Conservation (phyloP, 345 rosid genomes). For the Lepidium africanum region DNA sequence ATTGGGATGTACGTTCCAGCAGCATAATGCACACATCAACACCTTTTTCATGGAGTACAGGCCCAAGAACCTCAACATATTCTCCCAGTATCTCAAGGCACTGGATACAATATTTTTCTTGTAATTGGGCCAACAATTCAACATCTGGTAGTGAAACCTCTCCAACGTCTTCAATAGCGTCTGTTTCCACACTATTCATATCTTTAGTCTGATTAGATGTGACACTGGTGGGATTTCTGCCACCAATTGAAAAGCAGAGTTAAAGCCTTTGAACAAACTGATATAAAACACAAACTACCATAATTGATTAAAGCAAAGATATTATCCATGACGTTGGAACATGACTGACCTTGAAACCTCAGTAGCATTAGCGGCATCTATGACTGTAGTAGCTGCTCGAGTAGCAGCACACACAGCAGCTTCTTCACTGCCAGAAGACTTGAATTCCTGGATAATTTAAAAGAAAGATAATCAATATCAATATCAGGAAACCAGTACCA, state of each 20-base stretch:
- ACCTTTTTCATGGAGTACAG: slow-evolving; percentile 94
- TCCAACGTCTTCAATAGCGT: slow-evolving; percentile 39
- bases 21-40: slow-evolving; percentile 88
- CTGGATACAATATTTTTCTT: slow-evolving; percentile 91
- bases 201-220: slow-evolving; percentile 30
- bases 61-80: slow-evolving; percentile 96
- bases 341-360: slow-evolving; percentile 74
- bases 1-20: slow-evolving; percentile 55
- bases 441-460: slow-evolving; percentile 48
- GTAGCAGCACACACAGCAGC: slow-evolving; percentile 90
- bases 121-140: slow-evolving; percentile 66
- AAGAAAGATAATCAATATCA: background rate
- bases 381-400: slow-evolving; percentile 80
- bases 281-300: slow-evolving; percentile 13
- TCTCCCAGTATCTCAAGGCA: slow-evolving; percentile 91
- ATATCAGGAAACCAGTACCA: background rate
- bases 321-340: background rate
- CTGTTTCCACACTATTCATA: slow-evolving; percentile 31
- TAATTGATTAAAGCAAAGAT: background rate
- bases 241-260: slow-evolving; percentile 24
- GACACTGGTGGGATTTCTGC: slow-evolving; percentile 41
- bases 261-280: background rate
- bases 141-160: slow-evolving; percentile 65
- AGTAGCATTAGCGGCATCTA: slow-evolving; percentile 76
- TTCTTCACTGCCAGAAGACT: slow-evolving; percentile 61